phyloP scores from a whole-genome alignment of 257 asterid species.

The Hygrophila difformis region DNA sequence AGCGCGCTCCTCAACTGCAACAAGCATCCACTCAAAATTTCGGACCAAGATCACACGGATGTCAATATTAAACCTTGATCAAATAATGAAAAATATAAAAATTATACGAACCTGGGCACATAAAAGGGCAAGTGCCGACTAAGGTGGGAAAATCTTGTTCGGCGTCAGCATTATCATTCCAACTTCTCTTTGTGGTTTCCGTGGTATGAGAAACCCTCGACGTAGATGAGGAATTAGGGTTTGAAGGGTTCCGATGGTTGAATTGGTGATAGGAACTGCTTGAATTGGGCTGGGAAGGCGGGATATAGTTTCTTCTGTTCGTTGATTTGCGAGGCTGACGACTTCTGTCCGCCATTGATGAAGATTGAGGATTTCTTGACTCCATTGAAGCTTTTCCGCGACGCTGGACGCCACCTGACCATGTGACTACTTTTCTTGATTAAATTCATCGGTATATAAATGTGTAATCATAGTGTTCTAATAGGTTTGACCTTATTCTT shows the following conservation, averaged over 20 bases:
- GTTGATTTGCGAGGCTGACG: slow-evolving; percentile 21
- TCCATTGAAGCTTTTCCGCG: no score
- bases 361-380: slow-evolving; percentile 3
- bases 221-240: slow-evolving; percentile 10
- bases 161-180: slow-evolving; percentile 20
- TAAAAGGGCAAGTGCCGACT: slow-evolving; percentile 75
- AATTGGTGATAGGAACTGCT: slow-evolving; percentile 7
- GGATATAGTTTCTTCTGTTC: slow-evolving; percentile 14
- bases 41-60: neutral
- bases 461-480: no score
- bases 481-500: no score
- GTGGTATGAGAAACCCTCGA: slow-evolving; percentile 12
- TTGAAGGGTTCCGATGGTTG: slow-evolving; percentile 17
- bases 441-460: no score
- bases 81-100: neutral
- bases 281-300: slow-evolving; percentile 13
- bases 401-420: no score
- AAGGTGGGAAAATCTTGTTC: slow-evolving; percentile 26
- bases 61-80: neutral
- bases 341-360: slow-evolving; percentile 30
- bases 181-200: slow-evolving; percentile 10
- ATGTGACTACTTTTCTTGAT: no score
- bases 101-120: slow-evolving; percentile 69
- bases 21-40: slow-evolving; percentile 13
- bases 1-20: slow-evolving; percentile 67